Evolutionary conservation across 192 early-diverging fungal species (phyloP), one percentile per base, ranked within the genome.

Genomic region (Entomortierella beljakovae): DNA sequence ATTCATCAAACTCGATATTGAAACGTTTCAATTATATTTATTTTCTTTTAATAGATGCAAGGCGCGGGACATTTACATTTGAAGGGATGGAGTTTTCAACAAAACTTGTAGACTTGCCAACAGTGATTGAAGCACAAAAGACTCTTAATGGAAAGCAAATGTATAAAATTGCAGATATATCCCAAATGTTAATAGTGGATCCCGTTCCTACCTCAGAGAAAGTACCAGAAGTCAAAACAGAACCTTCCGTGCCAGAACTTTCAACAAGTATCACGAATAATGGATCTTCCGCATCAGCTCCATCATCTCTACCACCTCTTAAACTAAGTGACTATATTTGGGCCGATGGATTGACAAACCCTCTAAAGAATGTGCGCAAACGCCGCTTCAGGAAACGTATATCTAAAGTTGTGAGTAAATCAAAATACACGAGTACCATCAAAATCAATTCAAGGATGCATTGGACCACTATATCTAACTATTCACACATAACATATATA

Each of bases 71-170:
- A 20, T 88, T 94, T 32, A 70, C 55, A 9, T 84, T 90, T 40
- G 82, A 86, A n/a, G 82, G 81, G 11, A 43, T 81, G 13, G 80
- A 81, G 22, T 92, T 90, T 46, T 66, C 83, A 16, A 86, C 89
- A n/a, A 90, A 84, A 34, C 86, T 96, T 10, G 91, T 95, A 3
- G 95, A 96, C 72, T 70, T 96, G 34, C 95, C 95, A 13, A 92
- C 89, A 20, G 93, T 96, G 60, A 88, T 94, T 33, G 95, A 96
- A 69, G 89, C 94, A 2, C 92, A 94, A 66, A 96, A 95, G 71
- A 95, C 93, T 0, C 80, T 94, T 11, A 93, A 96, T 63, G 90
- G 90, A 64, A 93, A 94, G 61, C 94, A 95, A 67, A 85, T 94
- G 35, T 95, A 92, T 75, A 96, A 96, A 63, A 87, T 94, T 40